Evolutionary conservation across 2,329 filamentous ascomycete genomes (phyloP).

Genomic region (Chaetomium globosum): DNA sequence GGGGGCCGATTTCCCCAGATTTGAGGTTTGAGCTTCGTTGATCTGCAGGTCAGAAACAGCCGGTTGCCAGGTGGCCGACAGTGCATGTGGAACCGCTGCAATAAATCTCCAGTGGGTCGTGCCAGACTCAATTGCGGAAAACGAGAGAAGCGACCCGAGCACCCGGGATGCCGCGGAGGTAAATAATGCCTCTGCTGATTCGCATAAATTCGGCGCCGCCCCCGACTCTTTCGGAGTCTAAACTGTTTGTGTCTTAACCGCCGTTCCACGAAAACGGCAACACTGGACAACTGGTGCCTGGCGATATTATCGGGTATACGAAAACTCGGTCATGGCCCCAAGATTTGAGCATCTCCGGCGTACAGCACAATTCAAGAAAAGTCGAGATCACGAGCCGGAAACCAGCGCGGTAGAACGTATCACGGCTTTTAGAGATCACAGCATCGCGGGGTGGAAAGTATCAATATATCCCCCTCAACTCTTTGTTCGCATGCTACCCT

Average conservation of each 20-base stretch:
- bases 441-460: not conserved
- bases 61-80: not conserved
- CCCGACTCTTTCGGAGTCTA: not conserved
- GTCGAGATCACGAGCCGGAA: no score
- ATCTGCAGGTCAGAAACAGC: not conserved
- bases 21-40: not conserved
- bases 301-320: not conserved
- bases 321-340: not conserved
- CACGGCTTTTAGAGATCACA: not conserved
- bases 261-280: not conserved
- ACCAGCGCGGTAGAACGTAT: no score
- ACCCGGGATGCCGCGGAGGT: not conserved
- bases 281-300: not conserved
- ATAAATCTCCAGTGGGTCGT: not conserved
- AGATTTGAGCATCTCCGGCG: not conserved
- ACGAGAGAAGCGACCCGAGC: not conserved
- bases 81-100: not conserved
- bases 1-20: not conserved
- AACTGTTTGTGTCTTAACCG: conserved; percentile 4
- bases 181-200: not conserved
- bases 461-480: not conserved
- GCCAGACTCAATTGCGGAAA: not conserved
- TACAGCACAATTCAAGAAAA: no score
- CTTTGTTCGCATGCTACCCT: not conserved
- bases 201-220: not conserved